A percentile compares a stretch with the other conserved stretches of the same genome.
Conservation (phyloP, 129 eudicot genomes). For the Ambrosia trifida region DNA sequence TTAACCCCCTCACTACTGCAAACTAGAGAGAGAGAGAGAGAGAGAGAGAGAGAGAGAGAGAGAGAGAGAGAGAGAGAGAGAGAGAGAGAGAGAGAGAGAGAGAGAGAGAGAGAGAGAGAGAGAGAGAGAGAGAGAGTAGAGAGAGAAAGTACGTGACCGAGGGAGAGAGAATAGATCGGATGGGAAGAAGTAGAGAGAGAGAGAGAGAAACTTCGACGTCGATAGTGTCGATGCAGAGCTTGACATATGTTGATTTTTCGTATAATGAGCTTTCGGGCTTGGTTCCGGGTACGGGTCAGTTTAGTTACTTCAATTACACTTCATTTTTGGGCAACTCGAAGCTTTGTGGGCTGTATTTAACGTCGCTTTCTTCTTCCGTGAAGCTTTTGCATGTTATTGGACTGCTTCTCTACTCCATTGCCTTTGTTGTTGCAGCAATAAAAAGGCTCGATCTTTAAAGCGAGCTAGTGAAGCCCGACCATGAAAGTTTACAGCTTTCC, state of each 20-base stretch:
- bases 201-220: too few relatives aligned
- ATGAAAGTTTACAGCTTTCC: constrained; percentile 92
- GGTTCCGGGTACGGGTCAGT: constrained; percentile 90
- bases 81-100: too few relatives aligned
- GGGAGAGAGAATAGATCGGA: too few relatives aligned
- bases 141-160: too few relatives aligned
- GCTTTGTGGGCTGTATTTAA: constrained; percentile 83
- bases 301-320: constrained; percentile 88
- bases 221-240: constrained; percentile 80
- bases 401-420: constrained; percentile 73
- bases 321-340: constrained; percentile 79
- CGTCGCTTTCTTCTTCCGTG: constrained; percentile 63
- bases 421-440: constrained; percentile 78
- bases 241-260: constrained; percentile 90
- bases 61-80: too few relatives aligned
- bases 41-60: too few relatives aligned
- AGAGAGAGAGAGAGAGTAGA: too few relatives aligned
- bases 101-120: too few relatives aligned
- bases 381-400: constrained; percentile 86
- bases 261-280: constrained; percentile 82
- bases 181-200: too few relatives aligned
- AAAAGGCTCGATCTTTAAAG: constrained; percentile 73
- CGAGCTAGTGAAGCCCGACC: constrained; percentile 79
- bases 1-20: too few relatives aligned
- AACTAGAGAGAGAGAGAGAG: too few relatives aligned